Evolutionary conservation across 805 yeast species (phyloP).

Genomic region (Kuraishia capsulata): DNA sequence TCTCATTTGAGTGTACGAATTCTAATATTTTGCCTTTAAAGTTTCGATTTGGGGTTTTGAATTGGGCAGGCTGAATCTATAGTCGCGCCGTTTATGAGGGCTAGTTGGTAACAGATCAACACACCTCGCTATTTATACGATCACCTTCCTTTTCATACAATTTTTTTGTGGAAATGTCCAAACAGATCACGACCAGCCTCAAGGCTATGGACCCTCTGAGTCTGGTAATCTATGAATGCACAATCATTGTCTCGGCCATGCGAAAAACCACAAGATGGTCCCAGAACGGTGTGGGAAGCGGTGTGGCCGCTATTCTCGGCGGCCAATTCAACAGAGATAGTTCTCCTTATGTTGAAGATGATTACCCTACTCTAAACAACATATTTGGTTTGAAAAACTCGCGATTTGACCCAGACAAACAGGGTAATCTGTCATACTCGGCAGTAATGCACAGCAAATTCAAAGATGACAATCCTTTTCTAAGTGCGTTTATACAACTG

Average conservation of each 20-base stretch:
- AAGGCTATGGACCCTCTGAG: constrained; percentile 65
- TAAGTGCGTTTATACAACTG: constrained; percentile 73
- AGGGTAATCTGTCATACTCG: constrained; percentile 4
- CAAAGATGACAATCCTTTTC: constrained; percentile 42
- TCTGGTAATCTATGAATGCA: constrained; percentile 82
- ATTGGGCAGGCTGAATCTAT: no score
- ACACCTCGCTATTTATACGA: no score
- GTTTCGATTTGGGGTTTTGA: no score
- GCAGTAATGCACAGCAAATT: constrained; percentile 3
- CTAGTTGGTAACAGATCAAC: no score
- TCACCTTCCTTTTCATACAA: no score
- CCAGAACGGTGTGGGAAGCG: constrained; percentile 33
- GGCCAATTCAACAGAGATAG: constrained; percentile 29
- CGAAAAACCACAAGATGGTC: constrained; percentile 73
- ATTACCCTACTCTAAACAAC: constrained; percentile 13
- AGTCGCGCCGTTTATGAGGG: no score
- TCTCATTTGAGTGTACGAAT: no score
- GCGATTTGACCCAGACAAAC: constrained; percentile 22
- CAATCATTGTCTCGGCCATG: constrained; percentile 80
- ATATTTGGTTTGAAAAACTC: constrained; percentile 14
- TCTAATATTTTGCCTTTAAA: no score
- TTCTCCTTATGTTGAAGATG: constrained; percentile 19
- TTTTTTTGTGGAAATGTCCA: no score
- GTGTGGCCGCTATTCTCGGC: constrained; percentile 80
- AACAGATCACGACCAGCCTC: constrained; percentile 10